Base-by-base conservation (phyloP, 2,329 filamentous ascomycete genomes). In the Colletotrichum scovillei region DNA sequence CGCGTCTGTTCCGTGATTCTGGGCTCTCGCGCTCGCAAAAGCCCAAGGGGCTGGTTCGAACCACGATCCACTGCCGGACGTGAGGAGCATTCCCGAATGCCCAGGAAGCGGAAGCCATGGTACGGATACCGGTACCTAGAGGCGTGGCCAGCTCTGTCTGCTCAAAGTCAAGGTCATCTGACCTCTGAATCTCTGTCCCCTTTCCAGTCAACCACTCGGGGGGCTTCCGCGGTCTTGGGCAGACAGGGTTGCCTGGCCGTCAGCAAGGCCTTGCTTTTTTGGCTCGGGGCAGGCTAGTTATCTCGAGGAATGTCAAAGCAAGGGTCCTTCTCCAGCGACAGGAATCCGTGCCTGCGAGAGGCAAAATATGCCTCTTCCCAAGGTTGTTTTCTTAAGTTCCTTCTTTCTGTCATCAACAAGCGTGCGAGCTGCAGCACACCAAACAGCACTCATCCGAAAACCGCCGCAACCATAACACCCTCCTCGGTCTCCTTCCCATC, bases 381-480 rank as follows among this genome's bases (percentile, higher is more conserved):
- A 49, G 16, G 16, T n/a, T 49, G 16, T n/a, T 49, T 49, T 49
- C 8, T 14, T 12, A 14, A 14, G 12, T n/a, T 49, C 7, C 19
- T 49, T 49, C 19, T 32, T 52, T 42, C n/a, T 53, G 53, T 69
- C 70, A 56, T 60, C 60, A 70, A 65, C 70, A 73, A 73, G 70
- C 70, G 58, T 64, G 67, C 70, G 55, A 57, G 53, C 67, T 73
- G 70, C 70, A 73, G 70, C 67, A 73, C 67, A 73, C 56, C 69
- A 73, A 73, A 73, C 70, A 73, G 14, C 30, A 2, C 46, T 52
- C 67, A 56, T 70, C 70, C 70, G 70, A 73, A 65, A 62, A 66
- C 46, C 56, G 62, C 70, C 60, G 60, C 60, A 57, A 57, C 35
- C n/a, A 49, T 9, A n/a, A 49, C 42, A n/a, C 19, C 42, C 19